Conservation (phyloP, 768 basidiomycete genomes). For the Lepiota brunneoincarnata region DNA sequence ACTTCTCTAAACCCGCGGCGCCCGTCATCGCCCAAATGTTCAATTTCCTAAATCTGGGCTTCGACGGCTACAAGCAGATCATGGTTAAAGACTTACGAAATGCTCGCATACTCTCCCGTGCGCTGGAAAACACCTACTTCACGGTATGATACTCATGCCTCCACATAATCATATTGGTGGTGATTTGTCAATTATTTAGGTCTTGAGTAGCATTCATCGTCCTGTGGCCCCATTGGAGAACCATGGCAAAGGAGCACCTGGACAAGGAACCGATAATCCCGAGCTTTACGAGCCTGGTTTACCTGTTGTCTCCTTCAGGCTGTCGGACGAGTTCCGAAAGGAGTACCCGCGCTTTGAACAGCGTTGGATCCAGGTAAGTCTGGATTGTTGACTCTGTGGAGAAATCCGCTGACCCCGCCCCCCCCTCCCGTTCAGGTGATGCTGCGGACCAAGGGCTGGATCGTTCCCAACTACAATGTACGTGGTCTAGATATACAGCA, state of each 20-base stretch:
- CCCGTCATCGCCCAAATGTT: constrained; percentile 59
- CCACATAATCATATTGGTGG: neutral
- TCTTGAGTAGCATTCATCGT: constrained; percentile 49
- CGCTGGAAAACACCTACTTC: constrained; percentile 54
- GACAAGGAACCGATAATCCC: constrained; percentile 33
- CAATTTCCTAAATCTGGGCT: constrained; percentile 60
- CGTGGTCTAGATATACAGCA: neutral
- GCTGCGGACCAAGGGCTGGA: constrained; percentile 54
- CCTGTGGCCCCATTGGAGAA: constrained; percentile 24
- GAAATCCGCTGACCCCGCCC: neutral
- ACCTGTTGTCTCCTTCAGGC: constrained; percentile 60
- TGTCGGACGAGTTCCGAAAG: constrained; percentile 50
- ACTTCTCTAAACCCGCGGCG: constrained; percentile 57
- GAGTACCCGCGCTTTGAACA: constrained; percentile 55
- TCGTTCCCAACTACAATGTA: constrained; percentile 57
- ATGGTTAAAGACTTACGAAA: constrained; percentile 50
- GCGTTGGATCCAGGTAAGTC: constrained; percentile 42
- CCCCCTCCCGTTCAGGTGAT: constrained; percentile 26
- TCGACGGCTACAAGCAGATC: constrained; percentile 46
- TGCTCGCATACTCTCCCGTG: constrained; percentile 53
- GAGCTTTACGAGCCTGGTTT: constrained; percentile 49
- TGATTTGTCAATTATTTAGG: constrained; percentile 20
- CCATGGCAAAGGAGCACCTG: constrained; percentile 2
- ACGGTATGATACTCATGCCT: constrained; percentile 27
- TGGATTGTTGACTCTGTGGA: constrained; percentile 9